phyloP scores from a whole-genome alignment of 768 basidiomycete genomes.

The Kwoniella heveanensis region DNA sequence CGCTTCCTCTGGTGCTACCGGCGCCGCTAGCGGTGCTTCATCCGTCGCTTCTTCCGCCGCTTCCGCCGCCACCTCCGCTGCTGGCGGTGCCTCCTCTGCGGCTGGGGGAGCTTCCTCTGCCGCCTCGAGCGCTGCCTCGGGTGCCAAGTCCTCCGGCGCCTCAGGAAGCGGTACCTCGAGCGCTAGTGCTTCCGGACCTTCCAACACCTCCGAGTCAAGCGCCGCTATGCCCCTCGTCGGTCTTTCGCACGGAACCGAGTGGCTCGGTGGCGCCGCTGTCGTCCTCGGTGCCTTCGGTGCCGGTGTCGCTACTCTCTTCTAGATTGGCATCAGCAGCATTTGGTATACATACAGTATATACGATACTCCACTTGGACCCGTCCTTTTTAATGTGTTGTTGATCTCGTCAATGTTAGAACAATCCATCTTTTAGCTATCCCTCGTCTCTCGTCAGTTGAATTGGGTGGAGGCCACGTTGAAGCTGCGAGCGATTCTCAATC shows the following conservation, averaged over 20 bases:
- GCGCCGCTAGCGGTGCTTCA: slow-evolving; percentile 7
- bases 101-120: neutral
- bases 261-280: slow-evolving; percentile 10
- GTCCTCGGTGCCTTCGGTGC: slow-evolving; percentile 22
- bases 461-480: too few relatives aligned
- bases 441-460: too few relatives aligned
- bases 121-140: neutral
- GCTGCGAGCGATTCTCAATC: too few relatives aligned
- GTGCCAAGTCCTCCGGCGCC: slow-evolving; percentile 1
- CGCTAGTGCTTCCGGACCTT: neutral
- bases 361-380: too few relatives aligned
- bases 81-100: slow-evolving; percentile 6
- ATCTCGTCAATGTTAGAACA: too few relatives aligned
- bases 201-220: slow-evolving; percentile 9
- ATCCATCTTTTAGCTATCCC: too few relatives aligned
- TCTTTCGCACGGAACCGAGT: slow-evolving; percentile 12
- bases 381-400: too few relatives aligned
- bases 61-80: slow-evolving; percentile 12
- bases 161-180: slow-evolving; percentile 4
- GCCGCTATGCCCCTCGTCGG: slow-evolving; percentile 1
- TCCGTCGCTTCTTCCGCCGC: slow-evolving; percentile 7
- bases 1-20: slow-evolving; percentile 1
- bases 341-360: too few relatives aligned
- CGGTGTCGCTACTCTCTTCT: slow-evolving; percentile 22
- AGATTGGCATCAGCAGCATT: neutral